These are phyloP conservation scores for Wickerhamomyces tratensis DNA, from an alignment of 805 yeast species.

Conservation along the genomic window DNA sequence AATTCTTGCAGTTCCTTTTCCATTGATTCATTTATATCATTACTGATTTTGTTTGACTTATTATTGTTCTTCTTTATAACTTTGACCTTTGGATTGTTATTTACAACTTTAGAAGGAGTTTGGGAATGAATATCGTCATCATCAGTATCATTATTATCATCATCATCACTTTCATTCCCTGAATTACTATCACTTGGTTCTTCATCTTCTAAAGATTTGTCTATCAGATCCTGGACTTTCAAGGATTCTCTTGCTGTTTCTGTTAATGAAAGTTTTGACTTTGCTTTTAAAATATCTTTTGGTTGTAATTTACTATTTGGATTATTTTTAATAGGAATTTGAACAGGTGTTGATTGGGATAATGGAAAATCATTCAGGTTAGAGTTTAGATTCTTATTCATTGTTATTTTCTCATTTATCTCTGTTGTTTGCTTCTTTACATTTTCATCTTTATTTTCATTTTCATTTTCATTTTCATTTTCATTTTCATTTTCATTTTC, in stretches of 20 bases:
- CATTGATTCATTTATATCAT: too few relatives aligned
- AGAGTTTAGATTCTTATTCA: too few relatives aligned
- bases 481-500: too few relatives aligned
- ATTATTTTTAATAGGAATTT: background rate
- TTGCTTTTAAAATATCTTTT: constrained; percentile 15
- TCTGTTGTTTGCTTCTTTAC: too few relatives aligned
- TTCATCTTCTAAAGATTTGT: background rate
- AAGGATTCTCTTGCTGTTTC: constrained; percentile 8
- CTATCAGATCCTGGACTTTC: background rate
- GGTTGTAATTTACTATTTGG: constrained; percentile 10
- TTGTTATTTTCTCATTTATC: too few relatives aligned
- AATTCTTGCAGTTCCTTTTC: constrained; percentile 7
- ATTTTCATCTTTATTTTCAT: too few relatives aligned
- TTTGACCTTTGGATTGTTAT: background rate
- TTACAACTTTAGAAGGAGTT: background rate
- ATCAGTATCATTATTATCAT: constrained; percentile 1
- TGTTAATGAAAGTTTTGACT: constrained; percentile 15
- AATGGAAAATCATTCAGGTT: constrained; percentile 5
- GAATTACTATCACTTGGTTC: too few relatives aligned
- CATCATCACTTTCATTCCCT: constrained; percentile 1
- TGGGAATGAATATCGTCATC: constrained; percentile 1
- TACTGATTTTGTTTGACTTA: background rate
- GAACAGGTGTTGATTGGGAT: constrained; percentile 18
- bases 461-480: too few relatives aligned
- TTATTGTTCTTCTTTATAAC: too few relatives aligned